Base-by-base conservation (phyloP, 2,329 filamentous ascomycete genomes). In the Colletotrichum lini region DNA sequence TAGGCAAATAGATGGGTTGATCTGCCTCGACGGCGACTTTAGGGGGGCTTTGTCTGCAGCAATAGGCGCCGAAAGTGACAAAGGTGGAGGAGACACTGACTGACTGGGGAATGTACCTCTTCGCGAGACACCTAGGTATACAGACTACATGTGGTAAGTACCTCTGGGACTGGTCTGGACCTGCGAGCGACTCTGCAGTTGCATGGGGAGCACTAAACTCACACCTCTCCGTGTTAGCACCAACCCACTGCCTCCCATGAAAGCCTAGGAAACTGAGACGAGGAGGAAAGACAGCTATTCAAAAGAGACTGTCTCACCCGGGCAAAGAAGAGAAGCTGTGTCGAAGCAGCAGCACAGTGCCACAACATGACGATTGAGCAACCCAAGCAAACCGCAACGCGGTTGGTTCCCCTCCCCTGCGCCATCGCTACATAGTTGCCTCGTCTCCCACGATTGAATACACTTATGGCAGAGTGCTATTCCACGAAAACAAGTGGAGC, bases 391-490 rank as follows among this genome's bases (percentile, higher is more conserved):
- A 42, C 21, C 16, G 10, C 45, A 16, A 5, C n/a, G 9, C 40
- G 16, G 7, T 40, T 45, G n/a, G 44, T 13, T 21, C 13, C 13
- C 23, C 35, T 9, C 18, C 23, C 42, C 35, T 56, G 54, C 54
- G n/a, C 26, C 21, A 53, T 30, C 16, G 18, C 50, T 16, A 38
- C 10, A 10, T 10, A 26, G 52, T 15, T 50, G 21, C 38, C n/a
- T 57, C 23, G 35, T 42, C 52, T 52, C 40, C 9, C 61, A 21
- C 2, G 13, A 38, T 7, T 61, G 40, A 54, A 44, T 56, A 70
- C 30, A 42, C 21, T 60, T 40, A 60, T 21, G 47, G 45, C n/a
- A 60, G 50, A 68, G 60, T 45, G 54, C 50, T 59, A 44, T 65
- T 35, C 21, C 45, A 21, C 26, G 44, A 42, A 21, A 65, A 45